Percentiles rank a stretch among this genome's conserved stretches.
Evolutionary conservation across 176 grass and related monocot genomes (phyloP).

Genomic region (sorghum (Sorghum bicolor)): Sorghum_bicolor_NCBIv3 NC_012875.2:54674501-54675000

Average conservation of each 20-base stretch:
- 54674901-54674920: constrained; percentile 16
- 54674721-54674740: constrained; percentile 72
- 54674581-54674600: constrained; percentile 75
- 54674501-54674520: constrained; percentile 79
- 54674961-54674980: not conserved
- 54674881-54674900: constrained; percentile 71
- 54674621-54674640: constrained; percentile 47
- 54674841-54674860: constrained; percentile 91
- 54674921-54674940: not conserved
- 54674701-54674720: constrained; percentile 61
- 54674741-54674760: constrained; percentile 52
- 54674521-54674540: constrained; percentile 61
- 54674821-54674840: constrained; percentile 91
- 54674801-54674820: constrained; percentile 76
- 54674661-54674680: constrained; percentile 58
- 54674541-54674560: constrained; percentile 48
- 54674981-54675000: constrained; percentile 51
- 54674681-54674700: constrained; percentile 68
- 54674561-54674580: constrained; percentile 55
- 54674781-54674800: constrained; percentile 88
- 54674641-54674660: constrained; percentile 41
- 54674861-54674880: constrained; percentile 62
- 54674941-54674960: not conserved
- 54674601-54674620: constrained; percentile 54
- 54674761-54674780: constrained; percentile 63